Evolutionary conservation across 148 eudicot genomes (phyloP).

Genomic region (Rhododendron griersonianum): DNA sequence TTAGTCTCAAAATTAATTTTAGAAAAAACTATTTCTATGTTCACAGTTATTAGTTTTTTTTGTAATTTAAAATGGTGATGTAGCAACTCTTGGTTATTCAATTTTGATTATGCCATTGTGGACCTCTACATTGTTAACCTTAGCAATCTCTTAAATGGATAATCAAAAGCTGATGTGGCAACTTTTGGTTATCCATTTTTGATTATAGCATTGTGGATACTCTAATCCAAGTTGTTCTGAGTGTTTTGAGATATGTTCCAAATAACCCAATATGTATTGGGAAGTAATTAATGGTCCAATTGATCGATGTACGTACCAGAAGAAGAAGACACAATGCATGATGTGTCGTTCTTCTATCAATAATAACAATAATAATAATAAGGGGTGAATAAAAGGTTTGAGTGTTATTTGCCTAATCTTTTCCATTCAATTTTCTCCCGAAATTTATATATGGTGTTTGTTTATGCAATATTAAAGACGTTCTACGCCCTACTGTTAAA

Average conservation of each 20-base stretch:
- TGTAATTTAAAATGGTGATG: too few relatives aligned
- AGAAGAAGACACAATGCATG: background rate
- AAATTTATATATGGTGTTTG: background rate
- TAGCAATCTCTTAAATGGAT: too few relatives aligned
- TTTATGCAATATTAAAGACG: background rate
- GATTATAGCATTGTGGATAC: too few relatives aligned
- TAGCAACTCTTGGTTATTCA: too few relatives aligned
- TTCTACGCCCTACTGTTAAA: background rate
- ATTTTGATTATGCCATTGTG: too few relatives aligned
- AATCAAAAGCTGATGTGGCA: too few relatives aligned
- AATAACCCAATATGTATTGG: background rate
- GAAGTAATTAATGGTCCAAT: background rate
- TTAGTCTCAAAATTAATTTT: too few relatives aligned
- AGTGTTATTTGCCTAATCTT: background rate
- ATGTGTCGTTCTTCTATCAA: background rate
- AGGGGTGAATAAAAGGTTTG: background rate
- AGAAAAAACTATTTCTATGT: too few relatives aligned
- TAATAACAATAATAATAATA: background rate
- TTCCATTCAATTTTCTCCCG: background rate
- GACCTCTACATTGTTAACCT: too few relatives aligned
- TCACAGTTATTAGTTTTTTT: too few relatives aligned
- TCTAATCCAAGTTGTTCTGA: too few relatives aligned
- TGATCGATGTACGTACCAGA: background rate
- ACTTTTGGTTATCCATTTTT: too few relatives aligned
- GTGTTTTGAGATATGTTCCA: background rate